These are phyloP conservation scores for Dryas alaskensis DNA, from an alignment of 306 rosid genomes.

Conservation along the genomic window DNA sequence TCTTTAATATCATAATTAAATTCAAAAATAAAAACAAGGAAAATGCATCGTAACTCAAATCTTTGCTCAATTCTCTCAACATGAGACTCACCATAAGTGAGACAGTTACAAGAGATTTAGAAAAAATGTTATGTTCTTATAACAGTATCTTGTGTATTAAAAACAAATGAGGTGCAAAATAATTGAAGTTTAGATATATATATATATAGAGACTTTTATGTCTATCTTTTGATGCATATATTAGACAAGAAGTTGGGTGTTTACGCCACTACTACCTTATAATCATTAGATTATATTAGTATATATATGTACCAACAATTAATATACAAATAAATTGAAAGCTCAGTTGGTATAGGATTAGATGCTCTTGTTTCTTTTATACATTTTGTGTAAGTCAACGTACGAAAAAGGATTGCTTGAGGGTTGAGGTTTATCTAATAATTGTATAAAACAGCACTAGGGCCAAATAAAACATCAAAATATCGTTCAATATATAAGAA, in stretches of 20 bases:
- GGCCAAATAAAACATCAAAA: background rate
- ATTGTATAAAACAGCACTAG: constrained; percentile 1
- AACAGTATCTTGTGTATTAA: too few species aligned
- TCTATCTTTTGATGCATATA: too few species aligned
- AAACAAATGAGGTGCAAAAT: too few species aligned
- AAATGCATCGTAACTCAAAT: too few species aligned
- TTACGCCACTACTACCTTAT: background rate
- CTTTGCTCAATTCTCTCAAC: too few species aligned
- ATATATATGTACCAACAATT: too few species aligned
- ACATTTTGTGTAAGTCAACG: background rate
- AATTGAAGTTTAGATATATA: too few species aligned
- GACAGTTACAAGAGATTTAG: too few species aligned
- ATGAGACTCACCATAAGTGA: too few species aligned
- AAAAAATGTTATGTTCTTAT: too few species aligned
- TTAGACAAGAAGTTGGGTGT: background rate
- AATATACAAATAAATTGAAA: background rate
- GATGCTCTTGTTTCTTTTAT: constrained; percentile 1
- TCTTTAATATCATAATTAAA: background rate
- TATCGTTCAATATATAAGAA: background rate
- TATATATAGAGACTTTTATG: too few species aligned
- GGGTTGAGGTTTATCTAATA: constrained; percentile 5
- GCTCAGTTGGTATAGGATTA: background rate
- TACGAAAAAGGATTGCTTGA: background rate
- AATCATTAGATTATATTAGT: background rate
- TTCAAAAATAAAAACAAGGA: too few species aligned